phyloP scores from a whole-genome alignment of 768 basidiomycete genomes.

The Leccinum uliginosum region DNA sequence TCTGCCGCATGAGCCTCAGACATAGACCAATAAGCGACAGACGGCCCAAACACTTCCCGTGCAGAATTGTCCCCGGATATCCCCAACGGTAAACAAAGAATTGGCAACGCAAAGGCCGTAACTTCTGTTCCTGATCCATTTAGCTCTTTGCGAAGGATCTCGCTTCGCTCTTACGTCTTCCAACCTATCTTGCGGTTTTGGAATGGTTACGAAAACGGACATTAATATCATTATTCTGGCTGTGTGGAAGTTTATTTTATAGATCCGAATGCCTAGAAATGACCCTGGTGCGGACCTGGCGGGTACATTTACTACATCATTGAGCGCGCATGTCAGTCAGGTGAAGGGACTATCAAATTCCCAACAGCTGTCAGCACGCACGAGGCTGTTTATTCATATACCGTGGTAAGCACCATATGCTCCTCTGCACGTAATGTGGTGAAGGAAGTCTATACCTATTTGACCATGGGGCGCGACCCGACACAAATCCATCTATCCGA shows the following conservation, averaged over 20 bases:
- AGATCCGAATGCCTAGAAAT: background rate
- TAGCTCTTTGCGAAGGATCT: background rate
- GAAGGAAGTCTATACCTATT: background rate
- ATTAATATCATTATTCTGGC: background rate
- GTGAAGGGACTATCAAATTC: background rate
- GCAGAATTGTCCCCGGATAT: slow-evolving; percentile 18
- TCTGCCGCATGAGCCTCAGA: background rate
- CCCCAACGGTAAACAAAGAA: slow-evolving; percentile 5
- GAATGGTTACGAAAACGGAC: background rate
- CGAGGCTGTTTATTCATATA: background rate
- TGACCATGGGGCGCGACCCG: background rate
- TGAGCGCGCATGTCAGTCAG: background rate
- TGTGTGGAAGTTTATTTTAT: background rate
- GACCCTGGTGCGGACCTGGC: slow-evolving; percentile 1
- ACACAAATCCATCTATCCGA: background rate
- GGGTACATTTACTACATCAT: slow-evolving; percentile 2
- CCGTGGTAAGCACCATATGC: background rate
- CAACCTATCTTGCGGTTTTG: background rate
- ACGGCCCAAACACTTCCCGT: slow-evolving; percentile 21
- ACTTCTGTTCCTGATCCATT: background rate
- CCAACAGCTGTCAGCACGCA: background rate
- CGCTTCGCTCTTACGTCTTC: background rate
- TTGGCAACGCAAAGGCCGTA: slow-evolving; percentile 9
- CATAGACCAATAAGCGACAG: slow-evolving; percentile 7
- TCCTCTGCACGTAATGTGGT: background rate